phyloP scores from a whole-genome alignment of 345 rosid species.

The Lagerstroemia speciosa region DNA sequence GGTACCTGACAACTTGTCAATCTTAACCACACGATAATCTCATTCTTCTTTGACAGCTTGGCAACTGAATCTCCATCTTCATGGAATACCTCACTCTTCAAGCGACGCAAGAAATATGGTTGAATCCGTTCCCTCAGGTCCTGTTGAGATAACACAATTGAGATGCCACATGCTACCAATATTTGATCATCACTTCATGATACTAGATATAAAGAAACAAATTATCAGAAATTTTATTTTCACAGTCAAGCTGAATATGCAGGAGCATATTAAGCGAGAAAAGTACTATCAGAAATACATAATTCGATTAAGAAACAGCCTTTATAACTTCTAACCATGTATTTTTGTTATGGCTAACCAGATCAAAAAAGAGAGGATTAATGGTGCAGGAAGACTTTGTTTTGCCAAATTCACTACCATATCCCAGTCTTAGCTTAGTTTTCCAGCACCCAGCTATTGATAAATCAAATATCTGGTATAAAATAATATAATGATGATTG shows the following conservation, averaged over 20 bases:
- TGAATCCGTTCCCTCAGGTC: constrained; percentile 84
- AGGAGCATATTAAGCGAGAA: not conserved
- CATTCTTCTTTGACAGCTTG: constrained; percentile 80
- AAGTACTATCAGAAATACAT: not conserved
- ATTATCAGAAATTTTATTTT: not conserved
- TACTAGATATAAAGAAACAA: not conserved
- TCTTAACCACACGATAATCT: constrained; percentile 86
- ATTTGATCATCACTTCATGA: not conserved
- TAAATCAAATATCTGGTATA: not conserved
- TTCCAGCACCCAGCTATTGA: not conserved
- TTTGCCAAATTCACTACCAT: not conserved
- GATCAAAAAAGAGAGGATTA: not conserved
- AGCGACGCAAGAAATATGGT: constrained; percentile 87
- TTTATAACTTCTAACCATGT: not conserved
- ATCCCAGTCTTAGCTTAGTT: not conserved
- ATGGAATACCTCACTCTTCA: constrained; percentile 76
- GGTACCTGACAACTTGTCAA: constrained; percentile 81
- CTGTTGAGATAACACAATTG: constrained; percentile 23
- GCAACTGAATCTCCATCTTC: constrained; percentile 40
- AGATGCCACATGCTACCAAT: not conserved
- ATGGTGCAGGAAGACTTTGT: not conserved
- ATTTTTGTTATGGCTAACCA: not conserved
- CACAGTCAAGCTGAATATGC: not conserved
- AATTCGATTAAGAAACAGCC: not conserved
- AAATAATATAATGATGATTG: not conserved